Evolutionary conservation across 1,284 basidiomycete genomes (phyloP), one percentile per base, ranked within the genome.

Genomic region (Fomes fomentarius): DNA sequence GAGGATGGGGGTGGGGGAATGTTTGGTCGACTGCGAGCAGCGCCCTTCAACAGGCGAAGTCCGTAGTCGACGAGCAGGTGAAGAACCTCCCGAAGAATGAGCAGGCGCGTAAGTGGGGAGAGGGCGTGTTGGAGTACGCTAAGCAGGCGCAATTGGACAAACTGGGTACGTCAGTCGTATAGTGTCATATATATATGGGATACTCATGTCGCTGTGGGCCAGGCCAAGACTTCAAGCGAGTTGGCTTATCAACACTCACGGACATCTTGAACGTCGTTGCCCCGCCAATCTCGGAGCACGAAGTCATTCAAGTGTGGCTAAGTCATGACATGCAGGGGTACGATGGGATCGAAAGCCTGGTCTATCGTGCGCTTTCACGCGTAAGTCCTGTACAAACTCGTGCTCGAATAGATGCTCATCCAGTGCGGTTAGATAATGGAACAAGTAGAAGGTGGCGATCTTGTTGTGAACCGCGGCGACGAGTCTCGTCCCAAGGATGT

Each of bases 311-410:
- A 69, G 89, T 99, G 6, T 95, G 93, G 85, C 78, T 99, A 34
- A 91, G 90, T 62, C 96, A 99, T 75, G 95, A 96, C 63, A 96
- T 99, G 95, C 78, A 84, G 55, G 96, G 97, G 12, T 98, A 97
- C 68, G 94, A 96, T 50, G 97, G 96, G 14, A 85, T 99, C 42
- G 95, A 98, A 71, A 83, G 87, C n/a, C 82, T 99, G n/a, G 93
- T 96, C 11, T 99, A 98, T 74, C 85, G 89, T 37, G 87, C 93
- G 1, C 76, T 96, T 33, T 75, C 90, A 25, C 81, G 87, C 68
- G 93, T 93, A 66, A 52, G 87, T 70, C 24, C 34, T n/a, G n/a
- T n/a, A n/a, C n/a, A n/a, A 45, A 45, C n/a, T 30, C 22, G 26
- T 7, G 24, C 14, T 10, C 44, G 17, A 15, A 37, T 40, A 37